Base-by-base conservation (phyloP, 2,329 filamentous ascomycete genomes). In the Neonectria neomacrospora region DNA sequence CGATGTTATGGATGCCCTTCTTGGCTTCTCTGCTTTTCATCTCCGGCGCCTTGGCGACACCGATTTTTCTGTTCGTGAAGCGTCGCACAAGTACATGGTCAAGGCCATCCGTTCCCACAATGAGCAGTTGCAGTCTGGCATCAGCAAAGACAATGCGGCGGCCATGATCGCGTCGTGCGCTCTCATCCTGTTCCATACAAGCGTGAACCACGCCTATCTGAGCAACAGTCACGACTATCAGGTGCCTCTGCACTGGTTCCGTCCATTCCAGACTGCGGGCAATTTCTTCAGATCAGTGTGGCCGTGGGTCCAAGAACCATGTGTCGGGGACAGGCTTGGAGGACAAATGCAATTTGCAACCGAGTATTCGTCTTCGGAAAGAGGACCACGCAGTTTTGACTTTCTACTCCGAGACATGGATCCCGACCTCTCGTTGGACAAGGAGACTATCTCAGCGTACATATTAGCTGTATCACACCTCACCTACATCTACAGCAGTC, bases 11-110 rank as follows among this genome's bases (percentile, higher is more conserved):
- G 47, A 64, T 28, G 56, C 61, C 11, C 28, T 64, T 3, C 39
- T 64, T 5, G 61, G 61, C 51, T 64, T 64, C 18, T 60, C 61
- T 1, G 61, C 61, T 4, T 64, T 64, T 11, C 61, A 64, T 18
- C 44, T 64, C 4, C 45, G 61, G 20, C 55, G 61, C 8, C 39
- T 50, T 5, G 48, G 47, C 12, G 39, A 56, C 7, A 26, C 30
- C 4, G 51, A 56, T 37, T 14, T 4, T 1, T 22, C 5, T 8
- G 37, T 64, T 11, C 22, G 51, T 1, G 20, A 64, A 23, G 61
- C 61, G 3, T 64, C 61, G 1, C 56, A 64, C 39, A 60, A 47
- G 37, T 64, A 64, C 20, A 64, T 64, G 56, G 52, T 32, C 8
- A 11, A 41, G 9, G 61, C 61, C 2, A 64, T 64, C 23, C 56